Conservation (phyloP, 202 grass and related monocot genomes). For the Tripidium arundinaceum region DNA sequence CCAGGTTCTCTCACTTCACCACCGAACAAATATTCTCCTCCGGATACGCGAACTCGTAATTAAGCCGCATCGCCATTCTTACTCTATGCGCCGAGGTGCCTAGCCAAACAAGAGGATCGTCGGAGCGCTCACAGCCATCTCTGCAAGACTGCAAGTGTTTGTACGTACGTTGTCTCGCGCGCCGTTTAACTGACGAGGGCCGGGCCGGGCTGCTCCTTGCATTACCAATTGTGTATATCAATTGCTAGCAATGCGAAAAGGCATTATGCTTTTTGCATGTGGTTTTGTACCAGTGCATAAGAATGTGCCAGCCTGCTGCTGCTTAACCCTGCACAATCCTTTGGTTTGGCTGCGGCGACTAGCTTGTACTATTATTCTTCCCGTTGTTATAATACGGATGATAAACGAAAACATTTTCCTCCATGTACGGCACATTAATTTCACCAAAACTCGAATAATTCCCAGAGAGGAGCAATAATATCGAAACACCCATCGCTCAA, state of each 20-base stretch:
- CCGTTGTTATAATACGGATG: not conserved
- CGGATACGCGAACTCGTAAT: not conserved
- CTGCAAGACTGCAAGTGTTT: too few species aligned
- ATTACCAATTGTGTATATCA: not conserved
- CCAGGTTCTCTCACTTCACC: too few species aligned
- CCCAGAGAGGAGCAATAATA: not conserved
- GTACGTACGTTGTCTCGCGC: too few species aligned
- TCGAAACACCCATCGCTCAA: not conserved
- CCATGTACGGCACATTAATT: not conserved
- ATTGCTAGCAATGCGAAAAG: not conserved
- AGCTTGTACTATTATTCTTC: not conserved
- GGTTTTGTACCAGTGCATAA: not conserved
- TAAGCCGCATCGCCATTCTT: too few species aligned
- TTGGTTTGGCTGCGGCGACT: not conserved
- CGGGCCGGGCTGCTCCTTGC: not conserved
- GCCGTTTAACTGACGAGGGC: too few species aligned
- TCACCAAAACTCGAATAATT: not conserved
- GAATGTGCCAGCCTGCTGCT: not conserved
- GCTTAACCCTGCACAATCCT: too few species aligned
- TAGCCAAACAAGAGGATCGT: too few species aligned
- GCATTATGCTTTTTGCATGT: not conserved
- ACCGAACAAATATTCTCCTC: conserved; percentile 41
- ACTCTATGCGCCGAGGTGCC: too few species aligned
- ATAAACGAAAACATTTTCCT: not conserved
- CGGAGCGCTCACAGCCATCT: too few species aligned